These are phyloP conservation scores for Microcyclospora pomicola DNA, from an alignment of 2,329 filamentous ascomycete species.

Conservation along the genomic window DNA sequence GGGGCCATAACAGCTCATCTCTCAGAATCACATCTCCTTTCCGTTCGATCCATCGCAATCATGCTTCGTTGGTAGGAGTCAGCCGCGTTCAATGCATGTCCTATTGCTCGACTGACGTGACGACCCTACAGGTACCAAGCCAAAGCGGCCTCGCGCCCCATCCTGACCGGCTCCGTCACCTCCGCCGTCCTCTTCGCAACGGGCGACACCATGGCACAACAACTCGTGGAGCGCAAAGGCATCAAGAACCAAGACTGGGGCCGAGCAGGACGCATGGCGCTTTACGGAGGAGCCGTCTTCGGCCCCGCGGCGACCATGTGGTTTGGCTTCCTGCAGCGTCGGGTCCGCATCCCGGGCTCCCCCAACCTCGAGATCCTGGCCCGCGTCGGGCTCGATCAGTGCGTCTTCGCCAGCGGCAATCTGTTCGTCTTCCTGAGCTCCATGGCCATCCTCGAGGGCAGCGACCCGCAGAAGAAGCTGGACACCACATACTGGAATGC, in stretches of 20 bases:
- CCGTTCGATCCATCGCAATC: constrained; percentile 7
- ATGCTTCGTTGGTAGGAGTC: constrained; percentile 30
- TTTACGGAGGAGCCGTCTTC: constrained; percentile 70
- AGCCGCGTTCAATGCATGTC: constrained; percentile 2
- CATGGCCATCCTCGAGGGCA: constrained; percentile 49
- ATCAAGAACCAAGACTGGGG: constrained; percentile 55
- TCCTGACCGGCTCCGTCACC: constrained; percentile 82
- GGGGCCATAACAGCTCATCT: no score
- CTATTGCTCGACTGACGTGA: constrained; percentile 1
- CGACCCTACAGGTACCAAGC: constrained; percentile 58
- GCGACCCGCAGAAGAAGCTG: constrained; percentile 53
- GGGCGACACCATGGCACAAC: constrained; percentile 82
- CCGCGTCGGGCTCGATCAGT: constrained; percentile 68
- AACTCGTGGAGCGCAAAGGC: constrained; percentile 72
- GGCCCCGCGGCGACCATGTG: constrained; percentile 77
- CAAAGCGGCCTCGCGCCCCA: constrained; percentile 62
- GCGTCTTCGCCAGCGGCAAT: constrained; percentile 70
- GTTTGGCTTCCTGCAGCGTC: constrained; percentile 65
- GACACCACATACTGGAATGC: constrained; percentile 55
- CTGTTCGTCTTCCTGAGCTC: constrained; percentile 67
- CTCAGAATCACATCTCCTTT: no score
- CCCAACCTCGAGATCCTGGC: constrained; percentile 58
- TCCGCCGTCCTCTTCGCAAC: constrained; percentile 86
- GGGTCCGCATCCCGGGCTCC: constrained; percentile 48
- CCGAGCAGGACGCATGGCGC: constrained; percentile 63